Evolutionary conservation across 495 filamentous ascomycete genomes (phyloP), one percentile per base, ranked within the genome.

Genomic region (Podospora comata): DNA sequence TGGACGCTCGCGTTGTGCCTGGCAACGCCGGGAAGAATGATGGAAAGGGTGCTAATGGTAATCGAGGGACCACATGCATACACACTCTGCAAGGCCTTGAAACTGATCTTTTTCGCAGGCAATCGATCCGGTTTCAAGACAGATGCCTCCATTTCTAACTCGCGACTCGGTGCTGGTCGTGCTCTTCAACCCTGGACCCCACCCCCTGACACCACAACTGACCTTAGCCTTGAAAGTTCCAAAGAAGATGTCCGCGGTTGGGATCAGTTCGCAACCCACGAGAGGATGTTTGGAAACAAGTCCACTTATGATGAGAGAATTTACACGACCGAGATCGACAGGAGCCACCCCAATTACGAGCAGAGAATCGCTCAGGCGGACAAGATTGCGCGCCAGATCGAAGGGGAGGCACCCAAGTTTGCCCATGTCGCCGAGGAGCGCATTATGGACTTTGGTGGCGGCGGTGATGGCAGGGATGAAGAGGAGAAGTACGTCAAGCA

Each of bases 191-290:
- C 85, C 62, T 99, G 95, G 95, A 88, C 92, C 62, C 87, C 92
- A n/a, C 85, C 84, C 60, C 78, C 84, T n/a, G 87, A 86, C 63
- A 78, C 82, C 11, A 84, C 83, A 44, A 73, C 86, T 34, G 88
- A 93, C 71, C 76, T 90, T 70, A 89, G 90, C 56, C 80, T 96
- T 34, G 93, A 96, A 70, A 85, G 81, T 34, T 71, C 82, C 44
- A 67, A 71, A 1, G 72, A 76, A 20, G 76, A 78, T 5, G 86
- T 30, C 26, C 59, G 83, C 63, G 64, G 73, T 20, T 99, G 95
- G 95, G 93, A 99, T 76, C 95, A 99, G 76, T 99, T 99, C 72
- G 91, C 92, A 73, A 87, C 84, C 56, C 98, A 99, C 71, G 90
- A 96, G 77, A 85, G 88, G 44, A 87, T 91, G 3, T 98, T 96